A percentile compares a stretch with the other conserved stretches of the same genome.
Evolutionary conservation across 2,329 filamentous ascomycete genomes (phyloP).

Genomic region (Emydomyces testavorans): DNA sequence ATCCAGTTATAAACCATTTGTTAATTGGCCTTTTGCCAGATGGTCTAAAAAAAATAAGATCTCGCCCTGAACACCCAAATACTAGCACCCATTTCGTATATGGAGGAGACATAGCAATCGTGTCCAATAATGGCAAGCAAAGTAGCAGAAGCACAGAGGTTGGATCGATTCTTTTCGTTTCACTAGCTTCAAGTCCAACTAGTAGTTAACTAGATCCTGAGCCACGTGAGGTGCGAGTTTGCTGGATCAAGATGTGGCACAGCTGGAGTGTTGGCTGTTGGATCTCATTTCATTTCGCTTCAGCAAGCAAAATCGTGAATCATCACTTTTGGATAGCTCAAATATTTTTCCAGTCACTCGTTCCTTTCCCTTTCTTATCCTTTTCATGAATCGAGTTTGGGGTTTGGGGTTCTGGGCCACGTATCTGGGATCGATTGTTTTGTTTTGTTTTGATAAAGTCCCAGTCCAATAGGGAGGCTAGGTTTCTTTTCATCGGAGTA

Average conservation of each 20-base stretch:
- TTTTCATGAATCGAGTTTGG: neutral
- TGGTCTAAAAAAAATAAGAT: too few relatives aligned
- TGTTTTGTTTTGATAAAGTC: too few relatives aligned
- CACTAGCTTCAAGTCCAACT: too few relatives aligned
- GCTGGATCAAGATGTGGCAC: neutral
- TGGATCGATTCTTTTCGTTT: too few relatives aligned
- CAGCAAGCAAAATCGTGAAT: neutral
- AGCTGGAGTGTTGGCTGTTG: neutral
- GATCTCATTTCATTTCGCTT: neutral
- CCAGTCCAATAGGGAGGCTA: neutral
- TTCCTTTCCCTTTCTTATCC: constrained; percentile 5
- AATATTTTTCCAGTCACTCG: neutral
- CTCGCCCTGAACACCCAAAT: too few relatives aligned
- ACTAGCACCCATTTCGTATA: too few relatives aligned
- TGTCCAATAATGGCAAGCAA: too few relatives aligned
- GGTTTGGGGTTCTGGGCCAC: neutral
- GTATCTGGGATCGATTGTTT: neutral
- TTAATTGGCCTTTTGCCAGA: too few relatives aligned
- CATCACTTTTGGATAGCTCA: neutral
- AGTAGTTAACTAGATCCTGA: neutral
- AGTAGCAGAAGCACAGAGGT: too few relatives aligned
- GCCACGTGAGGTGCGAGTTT: constrained; percentile 2
- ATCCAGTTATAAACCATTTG: too few relatives aligned
- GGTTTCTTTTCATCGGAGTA: neutral
- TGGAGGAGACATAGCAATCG: too few relatives aligned